Evolutionary conservation across 768 basidiomycete genomes (phyloP).

Genomic region (Chalciporus pseudorubinellus): DNA sequence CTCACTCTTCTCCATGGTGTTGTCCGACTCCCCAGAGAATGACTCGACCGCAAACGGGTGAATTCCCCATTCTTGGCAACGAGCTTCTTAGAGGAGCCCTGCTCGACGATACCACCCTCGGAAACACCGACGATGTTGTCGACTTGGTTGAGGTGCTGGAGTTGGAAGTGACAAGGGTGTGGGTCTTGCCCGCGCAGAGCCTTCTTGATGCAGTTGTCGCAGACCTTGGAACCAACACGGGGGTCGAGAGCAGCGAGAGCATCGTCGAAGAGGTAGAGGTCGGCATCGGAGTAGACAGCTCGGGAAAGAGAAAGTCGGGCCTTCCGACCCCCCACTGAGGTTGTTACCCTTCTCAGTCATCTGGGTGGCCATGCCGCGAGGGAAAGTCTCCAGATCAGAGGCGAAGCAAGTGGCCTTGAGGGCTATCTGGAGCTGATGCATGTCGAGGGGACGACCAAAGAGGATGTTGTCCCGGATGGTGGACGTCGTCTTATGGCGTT

Average conservation of each 20-base stretch:
- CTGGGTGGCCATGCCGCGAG: conserved; percentile 37
- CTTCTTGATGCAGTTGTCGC: conserved; percentile 26
- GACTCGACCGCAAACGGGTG: conserved; percentile 20
- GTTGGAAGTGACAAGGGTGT: conserved; percentile 30
- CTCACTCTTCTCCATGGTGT: conserved; percentile 12
- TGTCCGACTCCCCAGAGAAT: conserved; percentile 5
- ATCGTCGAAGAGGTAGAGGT: conserved; percentile 46
- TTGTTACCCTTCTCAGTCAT: conserved; percentile 49
- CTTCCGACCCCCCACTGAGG: conserved; percentile 47
- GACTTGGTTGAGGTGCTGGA: conserved; percentile 32
- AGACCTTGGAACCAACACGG: conserved; percentile 38
- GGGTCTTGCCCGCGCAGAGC: conserved; percentile 24
- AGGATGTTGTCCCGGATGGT: conserved; percentile 33
- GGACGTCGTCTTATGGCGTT: too few species aligned
- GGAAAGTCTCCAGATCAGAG: conserved; percentile 29
- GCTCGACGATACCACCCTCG: conserved; percentile 44
- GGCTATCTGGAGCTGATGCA: conserved; percentile 26
- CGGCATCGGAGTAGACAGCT: conserved; percentile 43
- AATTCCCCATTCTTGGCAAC: conserved; percentile 28
- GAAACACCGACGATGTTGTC: conserved; percentile 49
- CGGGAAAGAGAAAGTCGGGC: conserved; percentile 46
- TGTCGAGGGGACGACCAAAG: conserved; percentile 30
- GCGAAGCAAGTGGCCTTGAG: conserved; percentile 28
- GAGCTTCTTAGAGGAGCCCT: conserved; percentile 42
- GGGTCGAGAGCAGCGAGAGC: conserved; percentile 47